A percentile compares a stretch with the other conserved stretches of the same genome.
phyloP scores from a whole-genome alignment of 2,329 filamentous ascomycete genomes.

The Macrophomina tecta region DNA sequence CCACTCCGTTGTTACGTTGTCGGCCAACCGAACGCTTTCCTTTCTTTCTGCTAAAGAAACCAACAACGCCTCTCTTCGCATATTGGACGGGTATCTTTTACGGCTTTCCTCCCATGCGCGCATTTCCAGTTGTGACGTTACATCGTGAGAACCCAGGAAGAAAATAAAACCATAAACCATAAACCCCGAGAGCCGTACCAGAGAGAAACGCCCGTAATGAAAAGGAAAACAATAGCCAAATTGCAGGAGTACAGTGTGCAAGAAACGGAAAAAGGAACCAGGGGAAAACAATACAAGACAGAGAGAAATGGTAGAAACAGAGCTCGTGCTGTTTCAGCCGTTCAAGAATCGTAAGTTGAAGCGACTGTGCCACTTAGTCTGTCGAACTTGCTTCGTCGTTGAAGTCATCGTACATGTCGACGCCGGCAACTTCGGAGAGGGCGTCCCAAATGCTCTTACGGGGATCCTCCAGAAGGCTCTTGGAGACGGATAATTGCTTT shows the following conservation, averaged over 20 bases:
- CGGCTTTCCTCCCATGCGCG: neutral
- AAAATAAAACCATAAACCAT: neutral
- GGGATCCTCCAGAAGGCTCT: constrained; percentile 8
- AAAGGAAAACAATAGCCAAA: constrained; percentile 7
- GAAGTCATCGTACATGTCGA: constrained; percentile 28
- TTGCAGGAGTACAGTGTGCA: neutral
- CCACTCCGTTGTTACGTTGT: neutral
- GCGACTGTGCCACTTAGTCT: neutral
- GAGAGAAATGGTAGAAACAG: constrained; percentile 7
- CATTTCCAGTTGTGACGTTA: constrained; percentile 1
- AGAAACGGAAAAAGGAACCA: constrained; percentile 3
- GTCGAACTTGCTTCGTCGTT: constrained; percentile 16
- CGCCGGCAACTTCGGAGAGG: constrained; percentile 12
- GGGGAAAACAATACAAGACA: constrained; percentile 14
- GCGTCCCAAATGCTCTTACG: constrained; percentile 26
- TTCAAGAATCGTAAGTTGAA: neutral
- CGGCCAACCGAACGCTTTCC: neutral
- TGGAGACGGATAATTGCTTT: constrained; percentile 7
- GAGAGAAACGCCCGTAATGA: neutral
- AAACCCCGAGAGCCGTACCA: neutral
- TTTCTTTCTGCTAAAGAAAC: constrained; percentile 3
- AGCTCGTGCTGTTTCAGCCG: neutral
- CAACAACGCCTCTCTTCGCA: constrained; percentile 18
- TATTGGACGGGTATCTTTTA: constrained; percentile 23
- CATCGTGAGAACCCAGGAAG: neutral